Conservation (phyloP, 352 stramenopile genomes). For the Pythium brassicae region DNA sequence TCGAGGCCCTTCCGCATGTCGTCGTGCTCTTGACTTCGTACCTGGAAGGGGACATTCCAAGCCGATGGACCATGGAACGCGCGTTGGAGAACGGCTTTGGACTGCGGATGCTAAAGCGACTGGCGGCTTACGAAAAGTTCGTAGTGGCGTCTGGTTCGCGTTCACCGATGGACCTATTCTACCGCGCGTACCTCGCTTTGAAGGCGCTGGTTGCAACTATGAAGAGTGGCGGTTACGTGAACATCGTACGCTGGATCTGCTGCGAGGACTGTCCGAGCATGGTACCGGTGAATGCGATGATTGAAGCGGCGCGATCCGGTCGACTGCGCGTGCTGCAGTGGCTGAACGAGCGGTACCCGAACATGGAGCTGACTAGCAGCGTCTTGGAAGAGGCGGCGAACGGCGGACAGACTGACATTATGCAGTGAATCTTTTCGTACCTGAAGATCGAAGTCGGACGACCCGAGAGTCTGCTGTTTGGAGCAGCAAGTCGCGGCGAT, state of each 20-base stretch:
- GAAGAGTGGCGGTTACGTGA: background rate
- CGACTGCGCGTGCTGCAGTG: background rate
- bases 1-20: no score
- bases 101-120: background rate
- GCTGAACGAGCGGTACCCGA: background rate
- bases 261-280: background rate
- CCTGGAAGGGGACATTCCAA: no score
- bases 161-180: conserved; percentile 6
- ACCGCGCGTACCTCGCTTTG: background rate
- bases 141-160: background rate
- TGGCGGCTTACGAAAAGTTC: background rate
- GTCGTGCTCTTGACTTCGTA: no score
- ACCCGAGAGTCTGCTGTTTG: background rate
- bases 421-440: background rate
- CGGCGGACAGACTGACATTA: background rate
- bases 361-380: background rate
- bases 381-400: background rate
- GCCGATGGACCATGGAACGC: no score
- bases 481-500: background rate
- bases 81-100: background rate
- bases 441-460: no score
- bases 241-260: background rate
- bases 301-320: background rate
- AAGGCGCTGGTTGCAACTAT: background rate
- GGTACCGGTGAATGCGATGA: background rate